Evolutionary conservation across 345 rosid species (phyloP).

Genomic region (Lepidium didymum): DNA sequence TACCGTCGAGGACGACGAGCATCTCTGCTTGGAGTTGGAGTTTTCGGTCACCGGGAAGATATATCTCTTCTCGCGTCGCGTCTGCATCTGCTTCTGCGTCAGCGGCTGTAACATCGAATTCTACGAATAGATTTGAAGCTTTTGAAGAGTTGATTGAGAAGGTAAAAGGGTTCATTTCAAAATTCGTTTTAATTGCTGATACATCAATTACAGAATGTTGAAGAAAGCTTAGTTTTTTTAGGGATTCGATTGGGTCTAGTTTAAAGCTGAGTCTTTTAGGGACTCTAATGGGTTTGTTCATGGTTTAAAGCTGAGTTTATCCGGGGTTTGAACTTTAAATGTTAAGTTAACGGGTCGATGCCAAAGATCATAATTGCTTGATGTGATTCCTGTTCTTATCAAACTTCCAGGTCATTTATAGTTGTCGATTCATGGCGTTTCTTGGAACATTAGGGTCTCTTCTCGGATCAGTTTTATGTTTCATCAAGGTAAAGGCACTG

Average conservation of each 20-base stretch:
- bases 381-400: neutral
- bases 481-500: slow-evolving; percentile 50
- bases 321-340: neutral
- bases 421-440: slow-evolving; percentile 66
- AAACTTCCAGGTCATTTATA: slow-evolving; percentile 43
- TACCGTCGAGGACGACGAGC: slow-evolving; percentile 3
- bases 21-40: neutral
- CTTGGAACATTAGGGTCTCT: slow-evolving; percentile 74
- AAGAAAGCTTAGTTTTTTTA: neutral
- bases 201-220: neutral
- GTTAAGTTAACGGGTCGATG: neutral
- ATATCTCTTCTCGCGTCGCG: slow-evolving; percentile 15
- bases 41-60: neutral
- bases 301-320: neutral
- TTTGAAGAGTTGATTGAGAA: slow-evolving; percentile 59
- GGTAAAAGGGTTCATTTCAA: slow-evolving; percentile 26
- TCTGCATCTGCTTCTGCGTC: slow-evolving; percentile 23
- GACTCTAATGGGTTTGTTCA: neutral
- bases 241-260: neutral
- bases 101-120: slow-evolving; percentile 22
- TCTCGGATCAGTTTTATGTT: slow-evolving; percentile 67
- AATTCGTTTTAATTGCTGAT: neutral
- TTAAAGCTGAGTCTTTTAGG: neutral
- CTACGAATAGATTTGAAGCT: slow-evolving; percentile 29
- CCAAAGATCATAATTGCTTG: neutral